A percentile compares a stretch with the other conserved stretches of the same genome.
These are phyloP conservation scores for Aspergillus clavatus DNA, from an alignment of 2,329 filamentous ascomycete genomes.

Conservation along the genomic window DNA sequence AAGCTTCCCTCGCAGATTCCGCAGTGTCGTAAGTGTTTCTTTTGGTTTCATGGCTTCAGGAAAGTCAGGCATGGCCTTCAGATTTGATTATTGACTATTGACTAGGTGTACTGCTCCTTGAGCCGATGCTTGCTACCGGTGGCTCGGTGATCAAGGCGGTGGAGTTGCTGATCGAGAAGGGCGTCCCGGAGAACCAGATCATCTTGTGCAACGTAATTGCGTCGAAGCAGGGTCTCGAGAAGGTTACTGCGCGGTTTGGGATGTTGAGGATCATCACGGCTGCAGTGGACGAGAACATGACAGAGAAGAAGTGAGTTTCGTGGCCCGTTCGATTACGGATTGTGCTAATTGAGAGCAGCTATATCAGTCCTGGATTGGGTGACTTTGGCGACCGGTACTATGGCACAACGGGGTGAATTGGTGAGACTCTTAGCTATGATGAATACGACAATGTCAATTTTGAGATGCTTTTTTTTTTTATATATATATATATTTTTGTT, in stretches of 20 bases:
- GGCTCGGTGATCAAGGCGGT: slow-evolving; percentile 16
- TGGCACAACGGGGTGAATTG: slow-evolving; percentile 12
- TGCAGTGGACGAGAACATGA: slow-evolving; percentile 15
- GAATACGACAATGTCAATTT: no score
- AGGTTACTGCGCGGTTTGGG: slow-evolving; percentile 18
- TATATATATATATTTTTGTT: no score
- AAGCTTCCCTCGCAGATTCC: slow-evolving; percentile 25
- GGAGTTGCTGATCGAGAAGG: slow-evolving; percentile 8
- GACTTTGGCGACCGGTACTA: slow-evolving; percentile 38
- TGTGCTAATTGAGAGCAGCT: no score
- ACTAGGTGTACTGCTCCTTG: slow-evolving; percentile 15
- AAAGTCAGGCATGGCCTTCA: no score
- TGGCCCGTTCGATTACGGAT: no score
- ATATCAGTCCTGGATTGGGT: slow-evolving; percentile 34
- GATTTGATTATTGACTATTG: no score
- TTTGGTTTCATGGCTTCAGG: slow-evolving; percentile 8
- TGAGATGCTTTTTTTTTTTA: no score
- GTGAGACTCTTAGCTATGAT: no score
- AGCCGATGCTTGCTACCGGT: slow-evolving; percentile 19
- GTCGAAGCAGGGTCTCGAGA: slow-evolving; percentile 19
- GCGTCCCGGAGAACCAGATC: slow-evolving; percentile 22
- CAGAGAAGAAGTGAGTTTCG: slow-evolving; percentile 12
- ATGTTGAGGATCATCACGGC: slow-evolving; percentile 19
- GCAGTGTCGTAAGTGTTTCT: slow-evolving; percentile 11
- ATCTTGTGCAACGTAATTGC: slow-evolving; percentile 28